These are phyloP conservation scores for Boletellus emodensis DNA, from an alignment of 768 basidiomycete genomes.

Conservation along the genomic window DNA sequence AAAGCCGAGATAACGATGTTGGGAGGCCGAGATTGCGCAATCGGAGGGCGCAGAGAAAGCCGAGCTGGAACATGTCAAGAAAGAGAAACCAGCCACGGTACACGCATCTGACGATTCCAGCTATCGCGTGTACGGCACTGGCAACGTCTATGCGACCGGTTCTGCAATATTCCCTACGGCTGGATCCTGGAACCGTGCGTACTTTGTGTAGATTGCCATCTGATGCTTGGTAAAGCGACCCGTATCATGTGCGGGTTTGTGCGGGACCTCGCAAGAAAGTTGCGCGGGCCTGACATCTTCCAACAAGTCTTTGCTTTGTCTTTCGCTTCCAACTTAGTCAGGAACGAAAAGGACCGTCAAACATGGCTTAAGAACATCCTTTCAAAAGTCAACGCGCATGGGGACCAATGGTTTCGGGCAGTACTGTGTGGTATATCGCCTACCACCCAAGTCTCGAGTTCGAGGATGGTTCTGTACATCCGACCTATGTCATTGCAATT, in stretches of 20 bases:
- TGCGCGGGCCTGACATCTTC: conserved; percentile 8
- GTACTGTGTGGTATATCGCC: conserved; percentile 7
- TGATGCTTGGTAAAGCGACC: conserved; percentile 4
- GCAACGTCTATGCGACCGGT: conserved; percentile 20
- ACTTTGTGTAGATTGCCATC: neutral
- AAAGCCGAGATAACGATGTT: too few species aligned
- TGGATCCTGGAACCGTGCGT: conserved; percentile 18
- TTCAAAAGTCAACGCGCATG: neutral
- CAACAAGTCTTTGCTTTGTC: conserved; percentile 18
- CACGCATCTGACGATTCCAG: conserved; percentile 8
- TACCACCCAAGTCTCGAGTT: neutral
- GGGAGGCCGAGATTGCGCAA: too few species aligned
- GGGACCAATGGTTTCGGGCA: conserved; percentile 8
- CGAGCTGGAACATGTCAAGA: too few species aligned
- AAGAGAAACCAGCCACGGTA: neutral
- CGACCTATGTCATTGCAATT: conserved; percentile 10
- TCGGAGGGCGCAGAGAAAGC: too few species aligned
- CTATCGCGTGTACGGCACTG: conserved; percentile 9
- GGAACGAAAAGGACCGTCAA: neutral
- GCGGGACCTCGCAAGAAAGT: conserved; percentile 11
- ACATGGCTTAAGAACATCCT: neutral
- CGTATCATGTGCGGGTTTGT: conserved; percentile 11
- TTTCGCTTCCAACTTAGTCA: conserved; percentile 1
- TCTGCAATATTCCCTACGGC: conserved; percentile 15
- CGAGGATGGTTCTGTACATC: conserved; percentile 4